Evolutionary conservation across 345 rosid genomes (phyloP), one percentile per base, ranked within the genome.

Genomic region (Eucalyptus paniculata): DNA sequence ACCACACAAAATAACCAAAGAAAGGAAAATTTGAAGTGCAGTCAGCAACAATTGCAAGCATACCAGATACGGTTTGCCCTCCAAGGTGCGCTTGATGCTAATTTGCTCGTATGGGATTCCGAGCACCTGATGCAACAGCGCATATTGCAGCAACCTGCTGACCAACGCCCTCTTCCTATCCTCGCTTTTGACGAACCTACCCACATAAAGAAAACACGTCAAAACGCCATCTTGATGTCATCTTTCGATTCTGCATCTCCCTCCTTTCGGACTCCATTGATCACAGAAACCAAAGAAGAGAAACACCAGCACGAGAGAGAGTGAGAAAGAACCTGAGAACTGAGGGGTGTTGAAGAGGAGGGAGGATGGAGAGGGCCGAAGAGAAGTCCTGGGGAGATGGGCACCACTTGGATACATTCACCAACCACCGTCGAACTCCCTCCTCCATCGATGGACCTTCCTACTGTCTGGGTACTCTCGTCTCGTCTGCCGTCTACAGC

Each of bases 41-140:
- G 87, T 34, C 85, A 45, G 40, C 18, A 88, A 34, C 34, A 37
- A 37, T 54, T 51, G 18, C n/a, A n/a, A 42, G 60, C 92, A 67
- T 92, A 94, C 96, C 94, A 94, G 88, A 91, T 94, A 95, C 34
- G 98, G 97, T 86, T 96, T 96, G 77, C 96, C 96, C 89, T 96
- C 96, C 80, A 45, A 37, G 4, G 94, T 94, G 81, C 96, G 96
- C 28, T 91, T 90, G 89, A 96, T 95, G 87, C 88, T 86, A 89
- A 94, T 93, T 47, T 92, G 91, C 34, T 90, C 89, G 87, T 85
- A 92, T 12, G 95, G 94, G 50, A 93, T 90, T 60, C 93, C 94
- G 86, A 94, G 37, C 19, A 94, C 94, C 88, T 95, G 90, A 88
- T 86, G 91, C 44, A 92, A 91, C 69, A 96, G 92, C 54, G 94